Evolutionary conservation across 176 grass and related monocot species (phyloP), one percentile per base, ranked within the genome.

Genomic region (Bolboschoenus planiculmis): DNA sequence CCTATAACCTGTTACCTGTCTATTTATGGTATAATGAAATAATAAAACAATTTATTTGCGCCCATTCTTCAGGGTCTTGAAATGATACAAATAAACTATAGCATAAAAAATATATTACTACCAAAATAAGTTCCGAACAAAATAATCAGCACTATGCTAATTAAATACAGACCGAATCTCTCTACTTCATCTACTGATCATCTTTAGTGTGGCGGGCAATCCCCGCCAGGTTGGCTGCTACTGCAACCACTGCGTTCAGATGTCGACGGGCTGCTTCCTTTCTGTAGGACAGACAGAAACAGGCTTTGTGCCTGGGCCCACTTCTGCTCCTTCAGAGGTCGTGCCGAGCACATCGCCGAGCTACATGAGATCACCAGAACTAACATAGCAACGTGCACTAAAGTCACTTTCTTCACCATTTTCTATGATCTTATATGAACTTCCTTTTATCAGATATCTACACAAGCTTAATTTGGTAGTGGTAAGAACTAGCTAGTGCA

Each of bases 301-400:
- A 80, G 27, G 21, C 33, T 26, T 1, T 16, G 8, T 15, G 31
- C 34, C 18, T 61, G 47, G 55, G 51, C 50, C 50, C 6, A 24
- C 18, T 42, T 81, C 51, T 35, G 50, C 18, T 81, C 55, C 0
- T 40, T 81, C 30, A 61, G 53, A 24, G 78, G 78, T 54, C 78
- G 78, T 2, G 66, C 66, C n/a, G 30, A 42, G 56, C 78, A 80
- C 18, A 39, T 58, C 7, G 8, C 18, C 11, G 15, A 39, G 2
- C 54, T 80, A 54, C 34, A 80, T 35, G 56, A 80, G 36, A 80
- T 58, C 47, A 80, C 9, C 18, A 80, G 56, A 80, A 80, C 53
- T 37, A 80, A 39, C 11, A 61, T 7, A 43, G 29, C 56, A 58
- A 61, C 48, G 37, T 79, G 31, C 20, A 80, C 77, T 36, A 40